These are phyloP conservation scores for Bonia amplexicaulis DNA, from an alignment of 176 grass and related monocot genomes.

Conservation along the genomic window DNA sequence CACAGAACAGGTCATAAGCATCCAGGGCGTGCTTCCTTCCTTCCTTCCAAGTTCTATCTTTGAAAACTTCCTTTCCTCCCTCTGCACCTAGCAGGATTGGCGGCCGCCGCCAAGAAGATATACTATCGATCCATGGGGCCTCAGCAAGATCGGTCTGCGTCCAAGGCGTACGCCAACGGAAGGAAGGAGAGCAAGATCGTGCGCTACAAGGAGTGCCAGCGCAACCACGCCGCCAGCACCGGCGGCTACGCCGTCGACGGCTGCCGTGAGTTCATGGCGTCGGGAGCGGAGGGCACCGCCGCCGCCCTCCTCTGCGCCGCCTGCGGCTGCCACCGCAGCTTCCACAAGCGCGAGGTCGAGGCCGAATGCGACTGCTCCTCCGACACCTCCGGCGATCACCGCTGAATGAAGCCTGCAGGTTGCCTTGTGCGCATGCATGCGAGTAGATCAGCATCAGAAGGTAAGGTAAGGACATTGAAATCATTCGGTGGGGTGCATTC, in stretches of 20 bases:
- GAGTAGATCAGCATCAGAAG: background rate
- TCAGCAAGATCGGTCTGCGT: constrained; percentile 17
- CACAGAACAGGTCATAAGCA: no score
- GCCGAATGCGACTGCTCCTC: constrained; percentile 17
- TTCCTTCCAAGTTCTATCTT: background rate
- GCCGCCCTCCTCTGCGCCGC: constrained; percentile 45
- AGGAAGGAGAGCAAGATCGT: constrained; percentile 27
- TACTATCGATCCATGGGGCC: constrained; percentile 18
- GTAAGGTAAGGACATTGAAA: background rate
- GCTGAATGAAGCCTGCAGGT: background rate
- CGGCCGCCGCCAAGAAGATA: background rate
- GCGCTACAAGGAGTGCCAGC: constrained; percentile 55
- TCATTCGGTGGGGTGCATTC: constrained; percentile 18
- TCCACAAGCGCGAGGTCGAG: constrained; percentile 57
- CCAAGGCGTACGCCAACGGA: constrained; percentile 16
- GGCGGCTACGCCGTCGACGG: constrained; percentile 56
- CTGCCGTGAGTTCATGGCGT: constrained; percentile 56
- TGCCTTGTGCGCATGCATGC: background rate
- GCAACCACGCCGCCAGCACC: constrained; percentile 46
- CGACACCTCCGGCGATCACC: constrained; percentile 10
- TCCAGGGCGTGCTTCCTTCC: background rate
- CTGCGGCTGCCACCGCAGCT: constrained; percentile 62
- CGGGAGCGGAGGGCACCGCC: constrained; percentile 30
- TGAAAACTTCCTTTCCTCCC: background rate
- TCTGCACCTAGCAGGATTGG: background rate